A percentile compares a stretch with the other conserved stretches of the same genome.
phyloP scores from a whole-genome alignment of 2,329 filamentous ascomycete genomes.

The Monilinia laxa region DNA sequence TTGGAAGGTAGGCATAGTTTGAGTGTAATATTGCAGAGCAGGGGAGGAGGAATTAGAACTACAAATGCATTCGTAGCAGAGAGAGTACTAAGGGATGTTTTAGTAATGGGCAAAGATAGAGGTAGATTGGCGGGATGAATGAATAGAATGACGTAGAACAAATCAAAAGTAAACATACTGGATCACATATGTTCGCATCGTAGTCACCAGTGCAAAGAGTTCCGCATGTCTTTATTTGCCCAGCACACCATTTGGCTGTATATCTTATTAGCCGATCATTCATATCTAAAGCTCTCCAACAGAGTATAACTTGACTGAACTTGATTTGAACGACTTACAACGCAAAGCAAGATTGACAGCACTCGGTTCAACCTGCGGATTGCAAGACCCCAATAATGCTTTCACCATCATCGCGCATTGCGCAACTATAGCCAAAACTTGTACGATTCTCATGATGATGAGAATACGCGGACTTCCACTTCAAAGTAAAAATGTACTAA shows the following conservation, averaged over 20 bases:
- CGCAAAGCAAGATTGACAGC: neutral
- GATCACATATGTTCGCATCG: conserved; percentile 50
- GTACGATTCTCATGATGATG: conserved; percentile 5
- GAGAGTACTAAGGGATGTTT: conserved; percentile 43
- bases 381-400: neutral
- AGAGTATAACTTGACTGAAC: neutral
- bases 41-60: conserved; percentile 51
- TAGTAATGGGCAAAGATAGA: neutral
- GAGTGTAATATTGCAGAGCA: conserved; percentile 54
- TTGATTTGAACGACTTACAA: neutral
- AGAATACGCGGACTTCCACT: neutral
- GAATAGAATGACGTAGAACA: neutral
- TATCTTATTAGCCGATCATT: neutral
- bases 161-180: conserved; percentile 46
- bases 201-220: conserved; percentile 55
- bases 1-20: conserved; percentile 60
- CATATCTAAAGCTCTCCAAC: neutral
- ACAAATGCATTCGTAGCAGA: conserved; percentile 59
- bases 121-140: neutral
- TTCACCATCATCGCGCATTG: conserved; percentile 4
- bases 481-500: neutral
- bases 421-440: neutral
- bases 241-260: conserved; percentile 55
- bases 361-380: neutral
- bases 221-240: conserved; percentile 59